phyloP scores from a whole-genome alignment of 306 rosid species.

The Trifolium subterraneum region DNA sequence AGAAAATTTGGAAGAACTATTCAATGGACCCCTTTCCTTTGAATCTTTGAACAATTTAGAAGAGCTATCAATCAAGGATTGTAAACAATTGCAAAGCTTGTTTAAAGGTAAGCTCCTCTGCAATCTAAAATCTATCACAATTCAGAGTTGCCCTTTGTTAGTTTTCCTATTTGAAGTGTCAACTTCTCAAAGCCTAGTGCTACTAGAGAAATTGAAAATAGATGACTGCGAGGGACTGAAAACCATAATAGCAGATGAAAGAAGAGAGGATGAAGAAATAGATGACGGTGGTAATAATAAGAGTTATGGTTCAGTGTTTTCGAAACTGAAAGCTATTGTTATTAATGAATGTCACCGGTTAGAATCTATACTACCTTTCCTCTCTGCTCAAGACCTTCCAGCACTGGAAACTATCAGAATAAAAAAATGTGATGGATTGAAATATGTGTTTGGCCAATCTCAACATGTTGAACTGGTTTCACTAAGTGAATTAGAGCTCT shows the following conservation, averaged over 20 bases:
- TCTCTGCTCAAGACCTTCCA: background rate
- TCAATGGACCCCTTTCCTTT: background rate
- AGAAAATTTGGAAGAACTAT: background rate
- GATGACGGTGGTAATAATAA: background rate
- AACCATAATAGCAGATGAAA: background rate
- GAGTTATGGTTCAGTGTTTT: background rate
- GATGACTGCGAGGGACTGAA: background rate
- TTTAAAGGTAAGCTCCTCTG: constrained; percentile 1
- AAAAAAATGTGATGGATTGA: background rate
- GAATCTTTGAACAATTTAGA: background rate
- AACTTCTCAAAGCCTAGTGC: background rate
- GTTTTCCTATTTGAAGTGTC: background rate
- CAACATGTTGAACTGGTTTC: background rate
- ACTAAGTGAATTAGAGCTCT: background rate
- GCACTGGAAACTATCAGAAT: background rate
- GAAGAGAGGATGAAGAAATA: background rate
- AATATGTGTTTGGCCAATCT: background rate
- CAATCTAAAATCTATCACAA: background rate
- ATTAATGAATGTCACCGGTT: background rate
- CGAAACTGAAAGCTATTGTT: background rate
- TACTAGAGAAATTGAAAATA: background rate
- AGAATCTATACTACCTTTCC: background rate
- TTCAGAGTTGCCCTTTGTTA: rapidly evolving
- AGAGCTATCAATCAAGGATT: rapidly evolving
- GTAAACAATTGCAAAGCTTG: background rate